phyloP scores from a whole-genome alignment of 192 early-diverging fungal species.

The Entophlyctis helioformis region DNA sequence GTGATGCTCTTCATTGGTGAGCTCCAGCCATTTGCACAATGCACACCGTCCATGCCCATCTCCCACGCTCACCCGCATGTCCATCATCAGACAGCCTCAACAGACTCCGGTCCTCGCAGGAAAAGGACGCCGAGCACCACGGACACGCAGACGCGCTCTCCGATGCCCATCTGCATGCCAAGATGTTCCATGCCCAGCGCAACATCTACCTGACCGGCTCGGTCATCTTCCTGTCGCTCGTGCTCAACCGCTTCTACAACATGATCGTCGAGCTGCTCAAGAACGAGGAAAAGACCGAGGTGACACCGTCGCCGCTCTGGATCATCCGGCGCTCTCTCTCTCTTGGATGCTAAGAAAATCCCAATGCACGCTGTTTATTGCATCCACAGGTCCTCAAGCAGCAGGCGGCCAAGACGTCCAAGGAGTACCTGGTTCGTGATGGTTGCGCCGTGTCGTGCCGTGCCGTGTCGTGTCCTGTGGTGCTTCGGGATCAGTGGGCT shows the following conservation, averaged over 20 bases:
- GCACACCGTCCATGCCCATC: neutral
- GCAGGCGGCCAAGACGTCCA: conserved; percentile 21
- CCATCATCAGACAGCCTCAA: conserved; percentile 1
- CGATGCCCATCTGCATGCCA: conserved; percentile 9
- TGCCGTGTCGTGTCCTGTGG: too few relatives aligned
- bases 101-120: neutral
- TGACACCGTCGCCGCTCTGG: neutral
- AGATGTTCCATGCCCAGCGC: conserved; percentile 21
- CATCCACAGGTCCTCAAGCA: conserved; percentile 17
- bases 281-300: conserved; percentile 16
- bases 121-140: conserved; percentile 2
- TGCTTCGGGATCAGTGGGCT: too few relatives aligned
- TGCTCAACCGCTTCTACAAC: conserved; percentile 18
- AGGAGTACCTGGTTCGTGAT: conserved; percentile 16
- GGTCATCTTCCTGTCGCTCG: conserved; percentile 17
- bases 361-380: neutral
- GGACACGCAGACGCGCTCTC: conserved; percentile 1
- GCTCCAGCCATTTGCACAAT: neutral
- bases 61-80: neutral
- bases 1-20: neutral
- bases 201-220: conserved; percentile 28
- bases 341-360: too few relatives aligned
- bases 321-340: neutral
- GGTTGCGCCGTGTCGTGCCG: neutral
- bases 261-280: conserved; percentile 17